Evolutionary conservation across 257 asterid species (phyloP), one percentile per base, ranked within the genome.

Genomic region (Rhazya stricta): DNA sequence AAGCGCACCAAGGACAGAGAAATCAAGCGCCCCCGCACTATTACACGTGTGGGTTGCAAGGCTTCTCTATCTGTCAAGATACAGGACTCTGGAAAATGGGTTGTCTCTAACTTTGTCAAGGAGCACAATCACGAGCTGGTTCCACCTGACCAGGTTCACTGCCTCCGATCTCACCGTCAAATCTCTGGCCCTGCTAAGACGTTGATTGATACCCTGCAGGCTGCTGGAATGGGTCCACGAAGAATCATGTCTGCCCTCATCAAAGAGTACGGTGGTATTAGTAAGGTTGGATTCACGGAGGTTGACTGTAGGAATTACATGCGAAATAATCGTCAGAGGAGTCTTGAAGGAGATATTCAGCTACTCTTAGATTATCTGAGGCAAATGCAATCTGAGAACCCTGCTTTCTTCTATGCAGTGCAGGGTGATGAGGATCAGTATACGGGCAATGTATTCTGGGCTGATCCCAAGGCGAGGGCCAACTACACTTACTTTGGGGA

Each of bases 141-240:
- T 34, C 96, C 98, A 6, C 98, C 96, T 19, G 97, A 95, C 71
- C 92, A 95, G 82, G 99, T 95, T 71, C 96, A 95, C 80, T 87
- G 93, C 80, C 92, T 95, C 27, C 89, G 99, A 10, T 92, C 99
- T 75, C 98, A 95, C 77, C 87, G 98, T 29, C 99, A 95, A 74
- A 92, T 95, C 54, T 91, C 97, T 21, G 99, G 99, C 29, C 93
- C 99, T 41, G 98, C 99, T 30, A 95, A 95, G 83, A 88, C 98
- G 58, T 78, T 95, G 84, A 95, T 95, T 50, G 99, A 95, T 37
- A 92, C 98, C 43, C 83, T 95, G 76, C 99, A 95, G 90, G 99
- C 97, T 68, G 99, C 99, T 72, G 99, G 99, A 62, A 92, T 95
- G 98, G 99, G 99, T 2, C 98, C 99, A 1, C 90, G 98, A 4